These are phyloP conservation scores for Quercus wislizeni DNA, from an alignment of 306 rosid genomes.

Conservation along the genomic window DNA sequence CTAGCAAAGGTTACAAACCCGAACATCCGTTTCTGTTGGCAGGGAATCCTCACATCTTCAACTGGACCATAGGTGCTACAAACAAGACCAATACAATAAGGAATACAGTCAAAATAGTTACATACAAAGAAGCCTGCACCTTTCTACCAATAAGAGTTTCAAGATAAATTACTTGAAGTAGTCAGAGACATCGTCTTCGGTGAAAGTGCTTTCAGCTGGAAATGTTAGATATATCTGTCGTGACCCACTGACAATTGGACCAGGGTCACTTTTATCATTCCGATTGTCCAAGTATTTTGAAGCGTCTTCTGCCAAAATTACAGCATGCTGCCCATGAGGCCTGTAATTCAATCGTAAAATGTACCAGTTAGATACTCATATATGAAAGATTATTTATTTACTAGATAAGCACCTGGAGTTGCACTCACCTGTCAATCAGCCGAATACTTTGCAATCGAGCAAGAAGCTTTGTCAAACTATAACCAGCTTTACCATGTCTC, in stretches of 20 bases:
- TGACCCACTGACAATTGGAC: slow-evolving; percentile 63
- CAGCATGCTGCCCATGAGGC: slow-evolving; percentile 89
- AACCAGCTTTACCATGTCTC: slow-evolving; percentile 87
- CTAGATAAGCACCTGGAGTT: background rate
- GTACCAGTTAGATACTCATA: background rate
- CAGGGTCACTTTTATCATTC: slow-evolving; percentile 48
- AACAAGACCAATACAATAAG: background rate
- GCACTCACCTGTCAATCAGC: slow-evolving; percentile 67
- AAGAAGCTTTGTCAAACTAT: slow-evolving; percentile 79
- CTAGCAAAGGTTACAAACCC: slow-evolving; percentile 80
- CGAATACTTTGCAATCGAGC: slow-evolving; percentile 60
- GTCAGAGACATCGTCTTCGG: slow-evolving; percentile 74
- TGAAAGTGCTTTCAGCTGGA: slow-evolving; percentile 84
- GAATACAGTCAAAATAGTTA: background rate
- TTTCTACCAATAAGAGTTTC: background rate
- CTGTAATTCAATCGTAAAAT: slow-evolving; percentile 34
- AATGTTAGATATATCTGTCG: slow-evolving; percentile 83
- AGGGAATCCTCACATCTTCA: slow-evolving; percentile 88
- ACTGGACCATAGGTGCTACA: slow-evolving; percentile 64
- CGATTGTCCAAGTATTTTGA: slow-evolving; percentile 37
- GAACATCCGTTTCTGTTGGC: slow-evolving; percentile 79
- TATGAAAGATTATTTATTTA: background rate
- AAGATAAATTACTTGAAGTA: slow-evolving; percentile 58
- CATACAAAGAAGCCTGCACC: slow-evolving; percentile 13
- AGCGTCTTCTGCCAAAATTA: slow-evolving; percentile 72